Evolutionary conservation across 1,284 basidiomycete genomes (phyloP), one percentile per base, ranked within the genome.

Genomic region (Testicularia cyperi): DNA sequence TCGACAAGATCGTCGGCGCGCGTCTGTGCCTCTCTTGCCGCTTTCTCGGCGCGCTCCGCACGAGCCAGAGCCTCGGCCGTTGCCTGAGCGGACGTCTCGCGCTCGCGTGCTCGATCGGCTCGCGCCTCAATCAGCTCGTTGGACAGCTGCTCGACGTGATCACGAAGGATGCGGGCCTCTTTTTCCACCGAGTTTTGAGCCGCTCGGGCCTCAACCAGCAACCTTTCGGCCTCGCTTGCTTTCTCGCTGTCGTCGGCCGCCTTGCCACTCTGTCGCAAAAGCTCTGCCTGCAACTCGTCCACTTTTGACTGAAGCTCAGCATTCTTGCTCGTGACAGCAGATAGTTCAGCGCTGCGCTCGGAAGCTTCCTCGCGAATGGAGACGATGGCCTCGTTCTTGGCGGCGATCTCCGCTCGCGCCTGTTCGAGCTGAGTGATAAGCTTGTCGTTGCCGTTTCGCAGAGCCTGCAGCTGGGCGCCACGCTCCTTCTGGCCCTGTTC

Each of bases 51-150:
- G 1, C 46, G 40, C 8, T 55, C 55, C 0, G 45, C 49, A 20
- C 64, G 30, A 12, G 53, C 54, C 5, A 57, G 32, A 2, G 53
- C 62, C 16, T 65, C 65, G 6, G 62, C 48, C 6, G 52, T n/a
- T 10, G 62, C 52, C 16, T 63, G 60, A 1, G 51, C 46, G 0
- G 52, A 40, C 2, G 36, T 25, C 27, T 72, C 55, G 1, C 44
- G 38, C 26, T 72, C 68, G 12, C 46, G 32, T 0, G 34, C 38
- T 8, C 39, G 28, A 15, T 70, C 62, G 0, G 49, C 44, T 16
- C 58, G 46, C 2, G 27, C 19, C 5, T 39, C 31, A 12, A 32
- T 34, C 4, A 70, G 43, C 49, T 72, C 62, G 13, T 35, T 22
- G 0, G 39, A 20, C 26, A 65, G 37, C 19, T 56, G 48, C 2